These are phyloP conservation scores for Babesia ovis DNA, from an alignment of 169 alveolate genomes.

Conservation along the genomic window DNA sequence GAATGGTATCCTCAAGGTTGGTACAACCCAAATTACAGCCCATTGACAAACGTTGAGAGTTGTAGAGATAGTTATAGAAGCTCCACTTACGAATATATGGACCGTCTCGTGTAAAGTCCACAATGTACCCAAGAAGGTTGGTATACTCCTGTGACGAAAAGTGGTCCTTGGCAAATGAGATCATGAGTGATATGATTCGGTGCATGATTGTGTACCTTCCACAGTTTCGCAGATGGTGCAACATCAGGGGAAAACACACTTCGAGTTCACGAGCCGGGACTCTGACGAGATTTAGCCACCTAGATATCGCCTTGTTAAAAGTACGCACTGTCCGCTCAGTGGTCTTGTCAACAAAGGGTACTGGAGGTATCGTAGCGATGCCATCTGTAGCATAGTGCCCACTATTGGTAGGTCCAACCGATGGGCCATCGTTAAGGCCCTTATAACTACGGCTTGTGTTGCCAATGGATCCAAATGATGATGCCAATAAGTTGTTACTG, in stretches of 20 bases:
- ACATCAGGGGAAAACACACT: slow-evolving; percentile 1
- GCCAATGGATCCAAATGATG: no score
- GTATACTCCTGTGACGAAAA: neutral
- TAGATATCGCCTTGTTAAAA: slow-evolving; percentile 1
- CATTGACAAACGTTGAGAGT: neutral
- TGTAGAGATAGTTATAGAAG: slow-evolving; percentile 29
- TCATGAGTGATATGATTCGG: neutral
- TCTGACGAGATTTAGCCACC: neutral
- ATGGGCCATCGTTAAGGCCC: no score
- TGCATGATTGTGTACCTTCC: slow-evolving; percentile 3
- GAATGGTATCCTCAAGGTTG: neutral
- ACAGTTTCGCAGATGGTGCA: slow-evolving; percentile 14
- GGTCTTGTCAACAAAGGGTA: slow-evolving; percentile 19
- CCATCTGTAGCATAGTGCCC: neutral
- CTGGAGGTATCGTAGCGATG: neutral
- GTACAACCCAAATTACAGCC: neutral
- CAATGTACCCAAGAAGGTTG: slow-evolving; percentile 10
- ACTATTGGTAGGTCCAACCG: no score
- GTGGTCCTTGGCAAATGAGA: neutral
- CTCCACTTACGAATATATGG: slow-evolving; percentile 22
- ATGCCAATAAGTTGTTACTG: no score
- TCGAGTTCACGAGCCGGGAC: slow-evolving; percentile 9
- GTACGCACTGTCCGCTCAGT: slow-evolving; percentile 6
- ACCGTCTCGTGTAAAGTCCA: slow-evolving; percentile 8
- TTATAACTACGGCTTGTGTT: no score